Evolutionary conservation across 768 basidiomycete genomes (phyloP).

Genomic region (Scleroderma bovista): DNA sequence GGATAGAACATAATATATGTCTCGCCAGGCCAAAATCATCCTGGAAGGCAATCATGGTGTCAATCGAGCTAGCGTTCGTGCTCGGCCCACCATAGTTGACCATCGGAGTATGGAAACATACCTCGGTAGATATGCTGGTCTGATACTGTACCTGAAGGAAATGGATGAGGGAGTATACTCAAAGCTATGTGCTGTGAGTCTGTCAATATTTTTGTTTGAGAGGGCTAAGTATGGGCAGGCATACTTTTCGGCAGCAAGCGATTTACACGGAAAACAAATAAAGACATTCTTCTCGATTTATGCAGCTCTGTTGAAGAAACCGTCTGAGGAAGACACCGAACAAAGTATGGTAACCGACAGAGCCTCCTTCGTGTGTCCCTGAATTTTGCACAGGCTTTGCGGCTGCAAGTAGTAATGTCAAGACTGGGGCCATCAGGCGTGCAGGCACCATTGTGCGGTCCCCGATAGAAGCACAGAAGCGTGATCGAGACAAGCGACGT

Average conservation of each 20-base stretch:
- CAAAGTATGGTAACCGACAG: conserved; percentile 42
- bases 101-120: conserved; percentile 78
- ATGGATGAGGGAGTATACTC: conserved; percentile 90
- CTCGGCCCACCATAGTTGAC: conserved; percentile 44
- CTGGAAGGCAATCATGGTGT: conserved; percentile 60
- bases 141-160: conserved; percentile 91
- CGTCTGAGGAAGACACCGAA: conserved; percentile 67
- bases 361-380: conserved; percentile 1
- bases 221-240: conserved; percentile 44
- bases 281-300: conserved; percentile 62
- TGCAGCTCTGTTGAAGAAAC: conserved; percentile 55
- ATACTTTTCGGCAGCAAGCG: conserved; percentile 85
- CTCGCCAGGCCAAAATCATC: conserved; percentile 58
- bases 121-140: conserved; percentile 81
- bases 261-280: conserved; percentile 77
- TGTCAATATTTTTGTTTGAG: neutral
- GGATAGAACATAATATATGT: conserved; percentile 6
- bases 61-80: conserved; percentile 35
- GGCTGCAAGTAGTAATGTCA: conserved; percentile 27
- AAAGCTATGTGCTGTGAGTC: conserved; percentile 83
- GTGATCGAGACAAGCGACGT: conserved; percentile 39
- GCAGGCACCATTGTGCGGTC: conserved; percentile 84
- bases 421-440: conserved; percentile 63
- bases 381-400: conserved; percentile 38
- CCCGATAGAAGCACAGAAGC: conserved; percentile 50